These are phyloP conservation scores for Neurospora sp. DNA, from an alignment of 495 filamentous ascomycete genomes.

Conservation along the genomic window DNA sequence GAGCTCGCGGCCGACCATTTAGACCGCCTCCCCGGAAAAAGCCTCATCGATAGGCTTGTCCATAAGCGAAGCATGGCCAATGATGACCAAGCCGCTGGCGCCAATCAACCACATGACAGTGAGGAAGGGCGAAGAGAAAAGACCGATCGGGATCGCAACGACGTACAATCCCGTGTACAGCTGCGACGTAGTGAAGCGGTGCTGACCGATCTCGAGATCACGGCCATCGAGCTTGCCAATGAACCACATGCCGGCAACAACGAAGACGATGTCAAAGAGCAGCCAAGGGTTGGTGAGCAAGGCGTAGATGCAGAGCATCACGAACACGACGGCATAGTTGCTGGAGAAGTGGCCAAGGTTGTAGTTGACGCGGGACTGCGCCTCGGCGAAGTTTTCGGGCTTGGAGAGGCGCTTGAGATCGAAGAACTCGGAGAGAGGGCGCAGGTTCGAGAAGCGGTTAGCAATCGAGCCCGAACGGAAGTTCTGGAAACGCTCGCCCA, in stretches of 20 bases:
- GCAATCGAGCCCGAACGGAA: slow-evolving; percentile 66
- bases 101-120: slow-evolving; percentile 92
- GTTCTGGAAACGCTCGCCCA: slow-evolving; percentile 62
- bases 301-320: slow-evolving; percentile 92
- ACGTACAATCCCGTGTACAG: slow-evolving; percentile 83
- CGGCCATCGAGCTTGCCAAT: slow-evolving; percentile 80
- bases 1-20: slow-evolving; percentile 99
- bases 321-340: slow-evolving; percentile 92
- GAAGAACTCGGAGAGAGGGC: slow-evolving; percentile 85
- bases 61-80: slow-evolving; percentile 92
- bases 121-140: slow-evolving; percentile 70
- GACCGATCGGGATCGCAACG: slow-evolving; percentile 68
- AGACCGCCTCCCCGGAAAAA: slow-evolving; percentile 99
- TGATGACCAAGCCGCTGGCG: slow-evolving; percentile 78
- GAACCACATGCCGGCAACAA: slow-evolving; percentile 74
- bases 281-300: slow-evolving; percentile 73
- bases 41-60: slow-evolving; percentile 99
- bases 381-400: slow-evolving; percentile 79
- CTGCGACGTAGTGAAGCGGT: slow-evolving; percentile 80
- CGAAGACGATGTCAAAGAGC: slow-evolving; percentile 84
- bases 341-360: slow-evolving; percentile 94
- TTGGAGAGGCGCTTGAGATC: slow-evolving; percentile 93
- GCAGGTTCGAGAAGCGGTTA: slow-evolving; percentile 83
- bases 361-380: slow-evolving; percentile 93
- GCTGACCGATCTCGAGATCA: slow-evolving; percentile 76